Evolutionary conservation across 495 filamentous ascomycete species (phyloP).

Genomic region (Aspergillus egyptiacus): DNA sequence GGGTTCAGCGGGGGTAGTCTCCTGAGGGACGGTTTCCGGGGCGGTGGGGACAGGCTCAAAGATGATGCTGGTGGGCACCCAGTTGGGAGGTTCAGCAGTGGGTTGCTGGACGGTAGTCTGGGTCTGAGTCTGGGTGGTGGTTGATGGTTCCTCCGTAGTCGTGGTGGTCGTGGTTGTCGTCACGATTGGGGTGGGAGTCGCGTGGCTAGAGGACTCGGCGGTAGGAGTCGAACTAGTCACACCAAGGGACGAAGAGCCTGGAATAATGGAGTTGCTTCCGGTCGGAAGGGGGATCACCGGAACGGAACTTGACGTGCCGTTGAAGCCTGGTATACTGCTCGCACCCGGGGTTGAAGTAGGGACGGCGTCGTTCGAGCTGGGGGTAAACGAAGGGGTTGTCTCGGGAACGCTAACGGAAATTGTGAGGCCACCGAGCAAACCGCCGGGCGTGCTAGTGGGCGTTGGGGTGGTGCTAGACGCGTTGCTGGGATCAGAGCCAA

Average conservation of each 20-base stretch:
- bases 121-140: constrained; percentile 4
- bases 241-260: constrained; percentile 3
- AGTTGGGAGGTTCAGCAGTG: constrained; percentile 16
- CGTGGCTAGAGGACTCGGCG: background rate
- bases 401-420: constrained; percentile 28
- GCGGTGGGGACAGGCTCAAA: constrained; percentile 19
- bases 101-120: constrained; percentile 4
- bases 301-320: background rate
- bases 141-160: background rate
- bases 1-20: constrained; percentile 41
- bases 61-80: constrained; percentile 22
- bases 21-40: constrained; percentile 21
- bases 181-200: background rate
- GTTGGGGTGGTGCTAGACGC: background rate
- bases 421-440: constrained; percentile 5
- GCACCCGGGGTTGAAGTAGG: constrained; percentile 5
- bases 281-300: constrained; percentile 6
- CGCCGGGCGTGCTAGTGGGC: background rate
- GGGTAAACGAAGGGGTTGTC: constrained; percentile 11
- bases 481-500: background rate
- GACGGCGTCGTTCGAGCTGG: constrained; percentile 11
- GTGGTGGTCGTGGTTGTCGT: background rate
- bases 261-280: background rate
- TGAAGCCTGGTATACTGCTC: constrained; percentile 9
- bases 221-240: constrained; percentile 10